Percentiles rank a stretch among this genome's conserved stretches.
Conservation (phyloP, 345 rosid species). For the Eucalyptus shirleyi region DNA sequence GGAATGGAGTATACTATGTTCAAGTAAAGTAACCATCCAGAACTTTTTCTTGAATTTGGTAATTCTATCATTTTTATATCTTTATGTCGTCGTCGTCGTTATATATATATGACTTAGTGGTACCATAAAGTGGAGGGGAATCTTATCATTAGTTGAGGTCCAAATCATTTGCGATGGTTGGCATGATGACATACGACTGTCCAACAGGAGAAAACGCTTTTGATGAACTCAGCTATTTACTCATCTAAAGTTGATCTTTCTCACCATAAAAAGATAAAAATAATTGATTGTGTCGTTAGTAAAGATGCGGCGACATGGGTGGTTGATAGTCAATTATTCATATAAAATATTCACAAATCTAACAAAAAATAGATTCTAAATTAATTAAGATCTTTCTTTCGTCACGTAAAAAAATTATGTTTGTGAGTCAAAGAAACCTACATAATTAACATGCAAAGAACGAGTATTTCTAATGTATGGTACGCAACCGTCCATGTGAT, state of each 20-base stretch:
- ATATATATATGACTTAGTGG: too few relatives aligned
- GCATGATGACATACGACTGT: neutral
- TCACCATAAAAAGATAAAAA: neutral
- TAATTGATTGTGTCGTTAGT: neutral
- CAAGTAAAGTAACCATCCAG: neutral
- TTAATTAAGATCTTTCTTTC: neutral
- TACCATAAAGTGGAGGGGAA: neutral
- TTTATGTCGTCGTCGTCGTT: too few relatives aligned
- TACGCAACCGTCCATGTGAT: neutral
- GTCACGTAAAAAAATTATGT: neutral
- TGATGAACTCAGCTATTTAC: neutral
- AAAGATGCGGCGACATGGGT: too few relatives aligned
- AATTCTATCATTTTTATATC: neutral
- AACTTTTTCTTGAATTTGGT: neutral
- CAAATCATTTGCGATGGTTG: neutral
- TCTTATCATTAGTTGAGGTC: neutral
- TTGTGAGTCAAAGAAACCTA: fast-evolving
- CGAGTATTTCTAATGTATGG: neutral
- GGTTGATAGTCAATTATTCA: neutral
- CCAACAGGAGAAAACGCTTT: neutral
- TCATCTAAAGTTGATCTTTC: neutral
- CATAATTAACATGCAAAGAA: neutral
- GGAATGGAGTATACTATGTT: too few relatives aligned
- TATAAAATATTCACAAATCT: too few relatives aligned
- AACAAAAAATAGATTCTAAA: too few relatives aligned